A percentile compares a stretch with the other conserved stretches of the same genome.
Evolutionary conservation across 2,329 filamentous ascomycete genomes (phyloP).

Genomic region (Neodidymelliopsis sp.): DNA sequence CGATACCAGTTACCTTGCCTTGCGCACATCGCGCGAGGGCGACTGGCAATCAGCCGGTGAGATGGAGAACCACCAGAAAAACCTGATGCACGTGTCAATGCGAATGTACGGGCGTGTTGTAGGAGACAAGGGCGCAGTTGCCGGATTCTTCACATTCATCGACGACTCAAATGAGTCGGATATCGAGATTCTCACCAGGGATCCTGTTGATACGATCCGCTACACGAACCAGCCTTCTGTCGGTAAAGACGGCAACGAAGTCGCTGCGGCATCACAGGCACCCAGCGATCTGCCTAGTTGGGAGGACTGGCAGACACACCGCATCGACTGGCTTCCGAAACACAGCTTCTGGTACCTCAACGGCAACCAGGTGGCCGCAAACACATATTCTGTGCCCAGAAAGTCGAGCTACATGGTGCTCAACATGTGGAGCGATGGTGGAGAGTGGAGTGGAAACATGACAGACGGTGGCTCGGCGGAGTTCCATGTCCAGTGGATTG

Average conservation of each 20-base stretch:
- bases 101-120: conserved; percentile 56
- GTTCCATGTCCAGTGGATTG: conserved; percentile 69
- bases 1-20: conserved; percentile 53
- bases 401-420: conserved; percentile 62
- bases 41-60: conserved; percentile 58
- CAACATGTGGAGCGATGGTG: conserved; percentile 69
- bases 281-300: conserved; percentile 58
- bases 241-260: conserved; percentile 54
- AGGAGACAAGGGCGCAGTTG: conserved; percentile 57
- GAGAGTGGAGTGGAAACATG: conserved; percentile 68
- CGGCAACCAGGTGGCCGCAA: conserved; percentile 59
- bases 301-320: conserved; percentile 65
- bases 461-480: conserved; percentile 57
- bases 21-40: conserved; percentile 55
- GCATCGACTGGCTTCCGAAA: conserved; percentile 66
- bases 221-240: conserved; percentile 69
- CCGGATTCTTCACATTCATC: conserved; percentile 65
- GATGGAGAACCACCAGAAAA: conserved; percentile 55
- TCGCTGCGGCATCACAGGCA: conserved; percentile 58
- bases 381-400: conserved; percentile 63
- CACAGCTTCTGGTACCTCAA: conserved; percentile 65
- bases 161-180: conserved; percentile 59
- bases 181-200: conserved; percentile 61
- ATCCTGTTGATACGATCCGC: conserved; percentile 53
- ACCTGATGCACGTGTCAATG: conserved; percentile 58